A percentile compares a stretch with the other conserved stretches of the same genome.
Evolutionary conservation across 371 early-diverging fungal species (phyloP).

Genomic region (Dichotomocladium elegans): DNA sequence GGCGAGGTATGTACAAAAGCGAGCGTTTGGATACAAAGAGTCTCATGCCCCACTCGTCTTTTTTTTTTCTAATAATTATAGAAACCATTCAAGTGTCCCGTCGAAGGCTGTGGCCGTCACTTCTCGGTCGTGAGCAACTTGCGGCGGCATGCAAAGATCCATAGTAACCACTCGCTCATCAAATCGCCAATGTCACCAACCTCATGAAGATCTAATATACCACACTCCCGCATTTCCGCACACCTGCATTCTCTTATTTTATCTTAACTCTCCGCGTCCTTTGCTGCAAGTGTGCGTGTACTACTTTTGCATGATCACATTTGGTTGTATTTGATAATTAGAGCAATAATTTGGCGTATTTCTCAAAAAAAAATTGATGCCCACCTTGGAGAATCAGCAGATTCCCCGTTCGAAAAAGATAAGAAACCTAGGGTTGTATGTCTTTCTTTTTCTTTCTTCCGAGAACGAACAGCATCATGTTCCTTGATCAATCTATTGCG

Average conservation of each 20-base stretch:
- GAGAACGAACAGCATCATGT: no score
- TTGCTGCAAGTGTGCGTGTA: no score
- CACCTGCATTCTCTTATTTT: not conserved
- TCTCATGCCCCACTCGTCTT: not conserved
- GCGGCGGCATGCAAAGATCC: slow-evolving; percentile 42
- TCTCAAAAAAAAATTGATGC: no score
- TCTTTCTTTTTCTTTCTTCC: no score
- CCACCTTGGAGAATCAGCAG: no score
- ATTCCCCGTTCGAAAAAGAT: no score
- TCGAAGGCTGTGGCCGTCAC: slow-evolving; percentile 33
- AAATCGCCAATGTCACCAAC: slow-evolving; percentile 5
- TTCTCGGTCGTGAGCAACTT: slow-evolving; percentile 42
- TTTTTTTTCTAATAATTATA: slow-evolving; percentile 3
- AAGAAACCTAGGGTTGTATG: no score
- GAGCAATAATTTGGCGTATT: no score
- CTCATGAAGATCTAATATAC: slow-evolving; percentile 9
- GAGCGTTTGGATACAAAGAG: not conserved
- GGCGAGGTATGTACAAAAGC: slow-evolving; percentile 36
- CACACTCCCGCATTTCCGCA: not conserved
- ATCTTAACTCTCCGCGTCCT: no score
- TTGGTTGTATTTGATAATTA: no score
- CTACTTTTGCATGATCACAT: no score
- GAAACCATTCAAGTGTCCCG: slow-evolving; percentile 41
- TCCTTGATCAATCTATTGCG: no score
- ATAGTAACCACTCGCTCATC: slow-evolving; percentile 10